These are phyloP conservation scores for Russula foetens DNA, from an alignment of 768 basidiomycete genomes.

Conservation along the genomic window DNA sequence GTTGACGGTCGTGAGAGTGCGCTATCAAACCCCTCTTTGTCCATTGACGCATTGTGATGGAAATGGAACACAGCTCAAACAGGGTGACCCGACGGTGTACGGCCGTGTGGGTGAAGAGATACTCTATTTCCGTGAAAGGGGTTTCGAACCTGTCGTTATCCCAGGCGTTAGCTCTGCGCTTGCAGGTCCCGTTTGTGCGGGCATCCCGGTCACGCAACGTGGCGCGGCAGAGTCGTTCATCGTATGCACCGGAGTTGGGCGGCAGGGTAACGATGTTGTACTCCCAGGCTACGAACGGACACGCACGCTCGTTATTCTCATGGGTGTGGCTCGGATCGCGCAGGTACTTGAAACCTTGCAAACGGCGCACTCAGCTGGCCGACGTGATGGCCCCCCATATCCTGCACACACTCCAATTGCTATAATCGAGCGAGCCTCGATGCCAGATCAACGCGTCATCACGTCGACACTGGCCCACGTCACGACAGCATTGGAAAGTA, in stretches of 20 bases:
- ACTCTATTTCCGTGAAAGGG: constrained; percentile 80
- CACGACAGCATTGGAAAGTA: constrained; percentile 56
- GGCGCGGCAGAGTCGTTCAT: constrained; percentile 86
- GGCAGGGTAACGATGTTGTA: constrained; percentile 70
- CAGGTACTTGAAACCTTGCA: constrained; percentile 61
- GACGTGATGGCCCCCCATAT: constrained; percentile 50
- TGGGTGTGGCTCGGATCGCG: constrained; percentile 87
- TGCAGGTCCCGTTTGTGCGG: constrained; percentile 82
- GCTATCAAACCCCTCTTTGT: constrained; percentile 23
- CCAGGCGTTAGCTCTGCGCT: constrained; percentile 89
- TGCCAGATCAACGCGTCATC: constrained; percentile 85
- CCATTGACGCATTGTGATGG: background rate
- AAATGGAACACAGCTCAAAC: constrained; percentile 74
- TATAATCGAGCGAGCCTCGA: constrained; percentile 90
- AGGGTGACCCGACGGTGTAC: constrained; percentile 95
- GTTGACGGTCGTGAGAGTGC: constrained; percentile 76
- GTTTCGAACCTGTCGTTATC: constrained; percentile 75
- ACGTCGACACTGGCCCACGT: constrained; percentile 70
- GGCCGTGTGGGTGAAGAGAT: constrained; percentile 94
- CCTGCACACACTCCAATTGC: constrained; percentile 79
- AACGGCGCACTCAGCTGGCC: constrained; percentile 11
- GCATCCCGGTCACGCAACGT: constrained; percentile 91
- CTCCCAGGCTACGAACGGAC: constrained; percentile 84
- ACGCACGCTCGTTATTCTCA: constrained; percentile 78
- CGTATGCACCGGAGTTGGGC: constrained; percentile 91